Evolutionary conservation across 2,329 filamentous ascomycete genomes (phyloP).

Genomic region (Aspergillus awamori): DNA sequence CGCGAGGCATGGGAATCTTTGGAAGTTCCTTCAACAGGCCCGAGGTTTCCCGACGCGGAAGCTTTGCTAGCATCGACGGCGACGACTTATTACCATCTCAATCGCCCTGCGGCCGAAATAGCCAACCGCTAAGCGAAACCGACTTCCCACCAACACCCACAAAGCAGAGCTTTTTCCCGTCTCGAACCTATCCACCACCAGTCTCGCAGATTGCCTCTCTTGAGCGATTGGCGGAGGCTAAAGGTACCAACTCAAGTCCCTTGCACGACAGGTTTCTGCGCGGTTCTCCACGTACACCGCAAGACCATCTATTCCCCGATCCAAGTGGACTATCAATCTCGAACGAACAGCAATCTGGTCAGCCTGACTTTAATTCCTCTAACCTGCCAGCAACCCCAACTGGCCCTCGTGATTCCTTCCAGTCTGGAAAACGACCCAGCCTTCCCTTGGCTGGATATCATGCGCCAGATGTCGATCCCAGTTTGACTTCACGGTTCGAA

Average conservation of each 20-base stretch:
- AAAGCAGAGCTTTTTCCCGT: constrained; percentile 57
- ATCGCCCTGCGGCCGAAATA: constrained; percentile 60
- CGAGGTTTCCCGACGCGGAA: constrained; percentile 60
- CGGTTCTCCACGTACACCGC: constrained; percentile 74
- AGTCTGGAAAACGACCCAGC: constrained; percentile 62
- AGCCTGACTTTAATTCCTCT: constrained; percentile 46
- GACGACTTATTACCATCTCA: constrained; percentile 68
- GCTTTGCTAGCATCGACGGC: constrained; percentile 78
- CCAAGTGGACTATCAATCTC: constrained; percentile 83
- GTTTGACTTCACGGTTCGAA: constrained; percentile 74
- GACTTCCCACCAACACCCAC: constrained; percentile 94
- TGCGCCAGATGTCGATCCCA: constrained; percentile 74
- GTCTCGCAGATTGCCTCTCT: constrained; percentile 38
- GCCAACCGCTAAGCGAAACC: constrained; percentile 62
- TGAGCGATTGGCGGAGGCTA: constrained; percentile 38
- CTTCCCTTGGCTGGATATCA: constrained; percentile 71
- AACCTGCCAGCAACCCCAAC: constrained; percentile 82
- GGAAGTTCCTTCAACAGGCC: constrained; percentile 57
- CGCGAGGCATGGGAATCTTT: constrained; percentile 65
- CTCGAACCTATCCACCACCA: constrained; percentile 38
- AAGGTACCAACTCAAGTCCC: constrained; percentile 55
- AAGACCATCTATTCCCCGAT: constrained; percentile 73
- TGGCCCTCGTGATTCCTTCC: constrained; percentile 61
- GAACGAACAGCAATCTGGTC: constrained; percentile 44
- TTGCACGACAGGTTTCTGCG: constrained; percentile 58